Conservation (phyloP, 2,329 filamentous ascomycete genomes). For the Pestalotiopsis sp. region DNA sequence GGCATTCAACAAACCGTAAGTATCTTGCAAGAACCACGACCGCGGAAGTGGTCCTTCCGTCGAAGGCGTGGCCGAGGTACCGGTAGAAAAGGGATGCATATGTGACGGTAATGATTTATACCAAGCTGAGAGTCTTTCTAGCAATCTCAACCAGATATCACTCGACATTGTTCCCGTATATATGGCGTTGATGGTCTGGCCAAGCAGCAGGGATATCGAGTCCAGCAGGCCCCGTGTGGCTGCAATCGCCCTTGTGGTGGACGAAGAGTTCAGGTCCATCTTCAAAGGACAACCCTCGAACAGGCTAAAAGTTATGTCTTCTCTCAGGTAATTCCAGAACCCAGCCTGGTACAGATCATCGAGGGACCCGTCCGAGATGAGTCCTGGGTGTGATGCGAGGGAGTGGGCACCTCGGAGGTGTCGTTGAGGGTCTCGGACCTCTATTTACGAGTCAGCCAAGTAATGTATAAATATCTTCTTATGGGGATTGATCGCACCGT, state of each 20-base stretch:
- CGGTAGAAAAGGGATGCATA: constrained; percentile 18
- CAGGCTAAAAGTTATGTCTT: constrained; percentile 56
- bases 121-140: constrained; percentile 32
- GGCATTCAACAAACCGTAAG: constrained; percentile 37
- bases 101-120: constrained; percentile 28
- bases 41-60: constrained; percentile 31
- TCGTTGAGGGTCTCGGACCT: constrained; percentile 42
- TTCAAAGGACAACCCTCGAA: constrained; percentile 43
- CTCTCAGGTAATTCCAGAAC: constrained; percentile 53
- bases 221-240: constrained; percentile 39
- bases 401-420: constrained; percentile 50
- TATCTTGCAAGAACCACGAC: constrained; percentile 41
- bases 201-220: constrained; percentile 42
- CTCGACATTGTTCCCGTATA: constrained; percentile 24
- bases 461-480: background rate
- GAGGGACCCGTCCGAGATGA: constrained; percentile 6
- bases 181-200: constrained; percentile 41
- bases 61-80: background rate
- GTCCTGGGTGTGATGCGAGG: constrained; percentile 29
- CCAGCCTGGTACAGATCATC: constrained; percentile 39
- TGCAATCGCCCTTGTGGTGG: constrained; percentile 11
- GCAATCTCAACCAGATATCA: constrained; percentile 20
- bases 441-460: constrained; percentile 17
- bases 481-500: constrained; percentile 29
- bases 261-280: constrained; percentile 34